Percentiles rank a stretch among this genome's conserved stretches.
Evolutionary conservation across 2,329 filamentous ascomycete genomes (phyloP).

Genomic region (Aureobasidium leucospermi): DNA sequence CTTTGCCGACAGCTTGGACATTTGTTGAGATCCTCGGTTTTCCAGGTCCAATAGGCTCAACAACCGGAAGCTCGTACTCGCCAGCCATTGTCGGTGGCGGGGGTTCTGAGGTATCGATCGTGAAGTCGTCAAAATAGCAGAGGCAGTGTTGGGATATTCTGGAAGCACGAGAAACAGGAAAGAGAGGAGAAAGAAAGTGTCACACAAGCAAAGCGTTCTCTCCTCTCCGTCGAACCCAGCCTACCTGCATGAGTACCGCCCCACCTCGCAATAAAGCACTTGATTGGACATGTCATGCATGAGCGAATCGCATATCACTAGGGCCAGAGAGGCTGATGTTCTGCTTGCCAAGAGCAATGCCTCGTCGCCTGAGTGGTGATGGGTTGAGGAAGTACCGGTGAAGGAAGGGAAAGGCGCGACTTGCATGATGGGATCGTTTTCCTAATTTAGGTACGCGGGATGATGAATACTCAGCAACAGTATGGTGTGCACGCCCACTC

Average conservation of each 20-base stretch:
- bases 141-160: neutral
- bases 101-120: neutral
- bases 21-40: constrained; percentile 5
- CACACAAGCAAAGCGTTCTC: neutral
- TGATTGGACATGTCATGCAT: constrained; percentile 9
- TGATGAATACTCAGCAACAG: neutral
- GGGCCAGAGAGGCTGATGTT: neutral
- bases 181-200: neutral
- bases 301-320: neutral
- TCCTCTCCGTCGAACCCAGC: neutral
- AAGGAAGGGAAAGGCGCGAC: neutral
- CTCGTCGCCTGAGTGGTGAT: constrained; percentile 5
- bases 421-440: constrained; percentile 3
- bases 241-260: constrained; percentile 1
- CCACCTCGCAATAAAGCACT: neutral
- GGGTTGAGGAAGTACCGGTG: constrained; percentile 1
- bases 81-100: neutral
- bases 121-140: neutral
- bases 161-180: neutral
- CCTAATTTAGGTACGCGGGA: neutral
- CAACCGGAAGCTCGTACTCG: constrained; percentile 3
- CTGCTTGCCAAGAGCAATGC: constrained; percentile 7
- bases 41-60: neutral
- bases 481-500: neutral
- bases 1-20: neutral